Base-by-base conservation (phyloP, 2,329 filamentous ascomycete genomes). In the Emmonsiellopsis sp. region DNA sequence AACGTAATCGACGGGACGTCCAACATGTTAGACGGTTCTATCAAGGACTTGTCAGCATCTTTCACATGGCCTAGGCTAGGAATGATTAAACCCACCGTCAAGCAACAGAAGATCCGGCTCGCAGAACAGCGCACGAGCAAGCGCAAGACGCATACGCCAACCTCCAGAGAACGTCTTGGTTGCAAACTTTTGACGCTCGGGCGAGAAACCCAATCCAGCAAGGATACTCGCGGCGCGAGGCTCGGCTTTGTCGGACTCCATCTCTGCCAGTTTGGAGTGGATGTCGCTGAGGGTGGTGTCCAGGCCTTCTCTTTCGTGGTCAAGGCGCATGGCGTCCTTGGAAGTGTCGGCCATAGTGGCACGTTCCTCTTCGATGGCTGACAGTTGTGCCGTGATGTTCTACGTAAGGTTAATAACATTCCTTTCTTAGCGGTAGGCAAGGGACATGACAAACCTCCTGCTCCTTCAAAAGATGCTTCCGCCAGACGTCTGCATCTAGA, bases 11-110 rank as follows among this genome's bases (percentile, higher is more conserved):
- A 97, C n/a, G 93, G 93, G 54, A 98, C 93, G 74, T 97, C 93
- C 88, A 98, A 90, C 92, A 97, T 97, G 84, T 97, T 97, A 53
- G 92, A 97, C 74, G 93, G 93, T 83, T 98, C 93, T 76, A n/a
- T 31, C 46, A 21, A 42, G 42, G 32, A 27, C n/a, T 5, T 40
- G 14, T 39, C 8, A 47, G 37, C 37, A 53, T 31, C 10, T n/a
- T 42, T n/a, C 11, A n/a, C 13, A 11, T 21, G 36, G 21, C 33
- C n/a, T 33, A 11, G 7, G 14, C 10, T 10, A 34, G 40, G 33
- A 14, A 11, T 21, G 32, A 11, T 31, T 14, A 34, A 27, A 54
- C 64, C 56, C 67, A 76, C 74, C 75, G 77, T 98, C 93, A 62
- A 98, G 89, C 69, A 98, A 80, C 55, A 98, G 75, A 51, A 98